Percentiles rank a stretch among this genome's conserved stretches.
Evolutionary conservation across 1,284 basidiomycete genomes (phyloP).

Genomic region (Pyrrhoderma noxium): DNA sequence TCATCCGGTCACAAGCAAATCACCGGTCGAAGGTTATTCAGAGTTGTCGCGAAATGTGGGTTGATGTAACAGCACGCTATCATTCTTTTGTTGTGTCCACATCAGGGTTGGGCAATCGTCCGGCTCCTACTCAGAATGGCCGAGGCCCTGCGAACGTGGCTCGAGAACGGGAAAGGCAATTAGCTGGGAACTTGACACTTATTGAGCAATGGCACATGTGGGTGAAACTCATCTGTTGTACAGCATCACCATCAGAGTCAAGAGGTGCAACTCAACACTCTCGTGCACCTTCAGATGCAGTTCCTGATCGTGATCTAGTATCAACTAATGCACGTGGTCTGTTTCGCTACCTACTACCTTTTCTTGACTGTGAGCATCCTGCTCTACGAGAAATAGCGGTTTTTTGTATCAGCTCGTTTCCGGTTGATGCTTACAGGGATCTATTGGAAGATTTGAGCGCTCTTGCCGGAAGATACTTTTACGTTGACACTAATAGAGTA

Average conservation of each 20-base stretch:
- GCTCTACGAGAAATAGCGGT: constrained; percentile 83
- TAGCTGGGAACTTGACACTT: constrained; percentile 56
- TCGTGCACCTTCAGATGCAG: constrained; percentile 61
- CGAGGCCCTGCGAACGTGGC: constrained; percentile 13
- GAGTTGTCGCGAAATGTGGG: constrained; percentile 54
- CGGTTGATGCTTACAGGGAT: constrained; percentile 68
- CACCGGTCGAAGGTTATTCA: constrained; percentile 37
- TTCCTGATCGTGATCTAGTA: constrained; percentile 66
- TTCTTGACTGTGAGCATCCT: constrained; percentile 80
- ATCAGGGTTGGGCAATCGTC: constrained; percentile 42
- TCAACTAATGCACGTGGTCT: constrained; percentile 68
- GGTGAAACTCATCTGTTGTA: constrained; percentile 77
- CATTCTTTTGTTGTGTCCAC: constrained; percentile 61
- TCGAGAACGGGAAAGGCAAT: constrained; percentile 20
- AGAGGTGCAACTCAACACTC: constrained; percentile 52
- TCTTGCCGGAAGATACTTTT: constrained; percentile 75
- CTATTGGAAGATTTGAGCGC: constrained; percentile 80
- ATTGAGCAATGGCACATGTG: constrained; percentile 88
- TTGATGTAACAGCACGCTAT: constrained; percentile 58
- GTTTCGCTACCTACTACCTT: constrained; percentile 81
- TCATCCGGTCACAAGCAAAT: constrained; percentile 50
- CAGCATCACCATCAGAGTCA: constrained; percentile 62
- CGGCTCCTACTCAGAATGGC: constrained; percentile 8
- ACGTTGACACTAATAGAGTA: constrained; percentile 57
- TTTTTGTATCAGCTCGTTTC: constrained; percentile 82